These are phyloP conservation scores for Pseudozyma thailandica DNA, from an alignment of 1,284 basidiomycete species.

Conservation along the genomic window DNA sequence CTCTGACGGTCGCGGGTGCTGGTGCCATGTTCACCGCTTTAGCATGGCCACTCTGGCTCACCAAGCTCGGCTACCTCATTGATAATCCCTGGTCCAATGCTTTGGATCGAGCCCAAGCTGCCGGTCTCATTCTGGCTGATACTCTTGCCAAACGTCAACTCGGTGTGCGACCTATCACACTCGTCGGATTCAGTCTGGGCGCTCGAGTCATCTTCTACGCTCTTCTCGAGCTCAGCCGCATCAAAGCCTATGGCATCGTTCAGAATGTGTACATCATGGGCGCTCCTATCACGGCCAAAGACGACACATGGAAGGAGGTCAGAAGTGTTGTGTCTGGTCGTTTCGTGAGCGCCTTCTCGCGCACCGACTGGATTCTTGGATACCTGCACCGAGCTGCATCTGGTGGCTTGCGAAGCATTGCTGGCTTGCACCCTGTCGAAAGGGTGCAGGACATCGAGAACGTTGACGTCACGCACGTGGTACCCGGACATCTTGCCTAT, in stretches of 20 bases:
- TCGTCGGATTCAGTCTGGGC: slow-evolving; percentile 66
- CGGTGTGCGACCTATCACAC: slow-evolving; percentile 66
- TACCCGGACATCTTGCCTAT: slow-evolving; percentile 65
- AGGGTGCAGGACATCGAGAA: slow-evolving; percentile 65
- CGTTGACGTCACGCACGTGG: slow-evolving; percentile 65
- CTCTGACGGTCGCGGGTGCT: slow-evolving; percentile 62
- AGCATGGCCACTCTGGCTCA: slow-evolving; percentile 67
- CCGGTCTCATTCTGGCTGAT: slow-evolving; percentile 67
- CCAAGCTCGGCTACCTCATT: slow-evolving; percentile 66
- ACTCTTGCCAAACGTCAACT: slow-evolving; percentile 61
- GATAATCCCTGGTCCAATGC: slow-evolving; percentile 68
- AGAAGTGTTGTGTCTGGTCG: slow-evolving; percentile 63
- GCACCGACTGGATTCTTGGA: slow-evolving; percentile 67
- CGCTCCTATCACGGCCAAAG: slow-evolving; percentile 63
- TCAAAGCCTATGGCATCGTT: slow-evolving; percentile 65
- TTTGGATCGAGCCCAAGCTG: slow-evolving; percentile 61
- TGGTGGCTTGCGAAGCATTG: slow-evolving; percentile 65
- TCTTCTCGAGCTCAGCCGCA: slow-evolving; percentile 60
- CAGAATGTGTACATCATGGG: slow-evolving; percentile 68
- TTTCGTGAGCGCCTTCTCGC: slow-evolving; percentile 66
- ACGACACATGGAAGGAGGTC: slow-evolving; percentile 62
- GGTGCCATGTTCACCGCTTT: slow-evolving; percentile 61
- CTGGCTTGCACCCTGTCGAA: slow-evolving; percentile 65
- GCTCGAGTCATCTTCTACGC: slow-evolving; percentile 67
- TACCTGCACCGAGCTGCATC: slow-evolving; percentile 66